Conservation (phyloP, 345 rosid genomes). For the Nasturtium officinale region DNA sequence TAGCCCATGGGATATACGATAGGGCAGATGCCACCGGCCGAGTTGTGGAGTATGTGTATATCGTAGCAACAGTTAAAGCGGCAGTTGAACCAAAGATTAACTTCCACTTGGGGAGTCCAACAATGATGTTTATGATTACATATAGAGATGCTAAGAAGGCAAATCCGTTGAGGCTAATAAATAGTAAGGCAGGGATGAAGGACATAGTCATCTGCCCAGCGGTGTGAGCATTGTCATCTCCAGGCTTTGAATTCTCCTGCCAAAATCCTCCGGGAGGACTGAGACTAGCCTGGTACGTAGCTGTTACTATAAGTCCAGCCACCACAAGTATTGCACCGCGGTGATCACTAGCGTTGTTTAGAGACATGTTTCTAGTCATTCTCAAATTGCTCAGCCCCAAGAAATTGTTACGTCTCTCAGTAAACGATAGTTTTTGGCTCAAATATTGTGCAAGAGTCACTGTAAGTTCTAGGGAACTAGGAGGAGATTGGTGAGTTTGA, state of each 20-base stretch:
- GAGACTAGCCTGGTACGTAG: neutral
- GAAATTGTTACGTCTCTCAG: neutral
- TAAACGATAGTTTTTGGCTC: no score
- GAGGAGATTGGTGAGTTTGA: neutral
- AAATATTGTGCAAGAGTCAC: no score
- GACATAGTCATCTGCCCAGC: neutral
- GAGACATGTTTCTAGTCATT: neutral
- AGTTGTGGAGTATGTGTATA: no score
- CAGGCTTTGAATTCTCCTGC: neutral
- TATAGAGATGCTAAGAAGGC: neutral
- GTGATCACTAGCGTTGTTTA: neutral
- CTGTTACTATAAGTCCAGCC: neutral
- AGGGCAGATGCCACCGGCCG: no score
- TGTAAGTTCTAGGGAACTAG: no score
- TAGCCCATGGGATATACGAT: no score
- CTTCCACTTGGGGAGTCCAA: neutral
- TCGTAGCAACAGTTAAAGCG: no score
- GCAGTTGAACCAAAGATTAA: neutral
- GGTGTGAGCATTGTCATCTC: neutral
- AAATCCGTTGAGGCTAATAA: neutral
- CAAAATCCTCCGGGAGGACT: neutral
- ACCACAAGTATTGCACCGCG: neutral
- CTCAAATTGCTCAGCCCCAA: neutral
- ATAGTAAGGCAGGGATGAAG: neutral
- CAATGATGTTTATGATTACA: neutral